Base-by-base conservation (phyloP, 331 rosid species). In the Quercus tomentella region DNA sequence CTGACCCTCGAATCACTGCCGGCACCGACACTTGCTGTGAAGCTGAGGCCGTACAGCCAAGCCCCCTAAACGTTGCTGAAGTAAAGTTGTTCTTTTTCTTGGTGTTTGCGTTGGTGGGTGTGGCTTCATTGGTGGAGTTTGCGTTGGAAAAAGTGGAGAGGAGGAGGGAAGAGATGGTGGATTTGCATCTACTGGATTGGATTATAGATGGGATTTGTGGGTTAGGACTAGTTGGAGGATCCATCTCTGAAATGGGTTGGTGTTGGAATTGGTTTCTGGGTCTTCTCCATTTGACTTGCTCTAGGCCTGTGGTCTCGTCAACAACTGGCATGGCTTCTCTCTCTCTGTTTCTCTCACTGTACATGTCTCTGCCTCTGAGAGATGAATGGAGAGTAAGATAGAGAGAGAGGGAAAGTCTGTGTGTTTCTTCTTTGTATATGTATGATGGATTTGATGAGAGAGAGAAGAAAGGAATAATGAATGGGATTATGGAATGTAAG, bases 1-100 rank as follows among this genome's bases (percentile, higher is more conserved):
- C 98, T 1, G 99, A 93, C 60, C 87, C 78, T 20, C 92, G 84
- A 77, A 93, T 93, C 83, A 87, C 89, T 5, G 89, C 96, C 16
- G 99, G 99, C 52, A 93, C 96, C 15, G 98, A 91, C 54, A 96
- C 99, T 58, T 91, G 88, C 71, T 93, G 94, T 3, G 98, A 90
- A 28, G 93, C 91, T 28, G 87, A 86, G 70, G 94, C 93, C 0
- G 89, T 81, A 86, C 99, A 96, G 5, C 99, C 98, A 57, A 96
- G 20, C 14, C 98, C 97, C 58, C 93, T 77, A 80, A 96, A 82
- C 52, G 89, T 86, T 51, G 93, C 72, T 12, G 97, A 74, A 12
- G 96, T 72, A 70, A 89, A 91, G 69, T 85, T 89, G 65, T 78
- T 88, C 88, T 91, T 95, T 75, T 82, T 94, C 79, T 79, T 92